Base-by-base conservation (phyloP, 2,329 filamentous ascomycete species). In the Epichloe gansuensis region DNA sequence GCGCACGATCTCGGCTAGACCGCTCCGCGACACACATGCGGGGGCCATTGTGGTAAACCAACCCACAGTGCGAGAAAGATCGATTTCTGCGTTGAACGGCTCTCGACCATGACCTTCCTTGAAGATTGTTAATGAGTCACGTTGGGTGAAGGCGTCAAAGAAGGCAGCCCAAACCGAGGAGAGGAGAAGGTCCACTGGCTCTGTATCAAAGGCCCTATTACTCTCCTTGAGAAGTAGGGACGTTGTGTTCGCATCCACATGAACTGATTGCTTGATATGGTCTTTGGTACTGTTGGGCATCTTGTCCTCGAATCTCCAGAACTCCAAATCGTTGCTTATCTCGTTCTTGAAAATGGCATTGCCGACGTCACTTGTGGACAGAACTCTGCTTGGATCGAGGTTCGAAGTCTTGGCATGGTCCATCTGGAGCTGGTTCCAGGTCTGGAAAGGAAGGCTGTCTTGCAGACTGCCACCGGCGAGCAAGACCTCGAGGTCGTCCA, bases 1-100 rank as follows among this genome's bases (percentile, higher is more conserved):
- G 3, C 57, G 52, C 17, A 62, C 25, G 48, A 52, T 52, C 17
- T 58, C 51, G 5, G 52, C 12, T 9, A 56, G 15, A 5, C 51
- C 35, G 4, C 35, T 38, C 45, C 52, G 37, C 48, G 54, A 42
- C 55, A 58, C 28, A 59, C 54, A 13, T 47, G 71, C 42, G 0
- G 50, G 50, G 12, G 3, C 17, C 7, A 52, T 38, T 9, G 50
- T 52, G 4, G 50, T 52, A 31, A 52, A 52, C 50, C 50, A 52
- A 15, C 48, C 48, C n/a, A 50, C 48, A 17, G 48, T 50, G 11
- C 23, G n/a, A 17, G 37, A 23, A 7, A 42, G 37, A 11, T 50
- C 48, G 41, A 50, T n/a, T 15, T 15, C 13, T 25, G 35, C 37
- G 21, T 28, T 13, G 17, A 12, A 25, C 15, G 34, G 37, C 37